These are phyloP conservation scores for Nicotiana attenuata DNA, from an alignment of 257 asterid species.

Conservation along the genomic window DNA sequence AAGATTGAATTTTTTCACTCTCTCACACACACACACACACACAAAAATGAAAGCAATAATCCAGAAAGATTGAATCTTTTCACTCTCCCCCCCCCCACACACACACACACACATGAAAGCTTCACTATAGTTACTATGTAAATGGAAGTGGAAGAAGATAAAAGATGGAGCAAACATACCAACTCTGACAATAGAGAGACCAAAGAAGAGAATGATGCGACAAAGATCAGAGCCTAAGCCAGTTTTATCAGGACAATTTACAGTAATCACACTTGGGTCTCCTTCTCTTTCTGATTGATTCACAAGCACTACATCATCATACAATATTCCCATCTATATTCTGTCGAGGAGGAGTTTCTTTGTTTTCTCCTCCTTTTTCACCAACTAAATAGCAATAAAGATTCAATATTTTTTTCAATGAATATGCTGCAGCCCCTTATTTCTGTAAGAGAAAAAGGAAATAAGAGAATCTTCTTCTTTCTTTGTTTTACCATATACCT, in stretches of 20 bases:
- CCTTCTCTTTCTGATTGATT: slow-evolving; percentile 60
- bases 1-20: neutral
- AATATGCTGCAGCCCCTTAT: neutral
- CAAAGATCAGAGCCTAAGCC: slow-evolving; percentile 89
- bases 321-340: slow-evolving; percentile 45
- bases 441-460: neutral
- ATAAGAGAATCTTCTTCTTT: neutral
- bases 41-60: neutral
- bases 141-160: neutral
- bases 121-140: neutral
- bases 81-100: neutral
- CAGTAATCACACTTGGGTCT: slow-evolving; percentile 74
- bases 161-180: slow-evolving; percentile 30
- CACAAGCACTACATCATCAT: slow-evolving; percentile 69
- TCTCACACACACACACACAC: neutral
- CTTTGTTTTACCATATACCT: neutral
- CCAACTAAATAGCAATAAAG: neutral
- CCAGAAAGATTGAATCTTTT: neutral
- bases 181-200: slow-evolving; percentile 63
- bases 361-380: slow-evolving; percentile 4
- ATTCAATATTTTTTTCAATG: neutral
- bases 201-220: slow-evolving; percentile 81
- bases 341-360: neutral
- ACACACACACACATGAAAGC: neutral
- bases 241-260: slow-evolving; percentile 87